Evolutionary conservation across 2,329 filamentous ascomycete genomes (phyloP).

Genomic region (Didymella glomerata): DNA sequence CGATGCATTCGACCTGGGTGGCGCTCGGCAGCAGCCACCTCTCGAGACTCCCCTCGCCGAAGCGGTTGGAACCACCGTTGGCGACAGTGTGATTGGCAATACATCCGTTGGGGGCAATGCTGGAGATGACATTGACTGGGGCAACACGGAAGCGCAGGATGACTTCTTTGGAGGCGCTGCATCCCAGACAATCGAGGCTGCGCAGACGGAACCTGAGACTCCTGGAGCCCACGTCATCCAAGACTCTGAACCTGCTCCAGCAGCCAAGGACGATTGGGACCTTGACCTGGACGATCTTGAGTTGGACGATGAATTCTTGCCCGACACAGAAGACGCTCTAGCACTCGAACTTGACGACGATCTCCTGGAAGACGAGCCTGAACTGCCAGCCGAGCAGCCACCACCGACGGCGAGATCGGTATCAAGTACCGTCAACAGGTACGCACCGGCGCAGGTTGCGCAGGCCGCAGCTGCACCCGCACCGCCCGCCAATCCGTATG

Average conservation of each 20-base stretch:
- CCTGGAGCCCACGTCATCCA: slow-evolving; percentile 34
- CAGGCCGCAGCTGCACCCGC: slow-evolving; percentile 31
- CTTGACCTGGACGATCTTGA: slow-evolving; percentile 86
- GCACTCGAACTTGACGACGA: slow-evolving; percentile 81
- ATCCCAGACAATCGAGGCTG: slow-evolving; percentile 28
- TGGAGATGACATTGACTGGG: slow-evolving; percentile 48
- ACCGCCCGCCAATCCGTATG: slow-evolving; percentile 56
- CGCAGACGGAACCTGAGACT: slow-evolving; percentile 28
- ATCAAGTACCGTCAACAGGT: slow-evolving; percentile 39
- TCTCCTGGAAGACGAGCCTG: slow-evolving; percentile 75
- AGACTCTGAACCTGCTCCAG: slow-evolving; percentile 24
- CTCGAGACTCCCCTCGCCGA: slow-evolving; percentile 37
- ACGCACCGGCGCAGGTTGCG: slow-evolving; percentile 46
- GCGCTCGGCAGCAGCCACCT: slow-evolving; percentile 34
- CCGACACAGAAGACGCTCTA: slow-evolving; percentile 61
- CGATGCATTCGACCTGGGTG: slow-evolving; percentile 45
- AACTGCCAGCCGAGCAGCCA: slow-evolving; percentile 47
- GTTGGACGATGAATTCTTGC: slow-evolving; percentile 76
- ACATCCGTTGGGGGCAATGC: slow-evolving; percentile 42
- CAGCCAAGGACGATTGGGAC: slow-evolving; percentile 75
- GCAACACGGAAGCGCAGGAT: slow-evolving; percentile 44
- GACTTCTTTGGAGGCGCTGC: slow-evolving; percentile 39
- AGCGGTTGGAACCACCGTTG: slow-evolving; percentile 43
- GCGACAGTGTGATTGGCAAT: slow-evolving; percentile 43
- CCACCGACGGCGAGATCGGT: slow-evolving; percentile 28